Percentiles rank a stretch among this genome's conserved stretches.
phyloP scores from a whole-genome alignment of 2,329 filamentous ascomycete genomes.

The Phaeosphaeria sp. region DNA sequence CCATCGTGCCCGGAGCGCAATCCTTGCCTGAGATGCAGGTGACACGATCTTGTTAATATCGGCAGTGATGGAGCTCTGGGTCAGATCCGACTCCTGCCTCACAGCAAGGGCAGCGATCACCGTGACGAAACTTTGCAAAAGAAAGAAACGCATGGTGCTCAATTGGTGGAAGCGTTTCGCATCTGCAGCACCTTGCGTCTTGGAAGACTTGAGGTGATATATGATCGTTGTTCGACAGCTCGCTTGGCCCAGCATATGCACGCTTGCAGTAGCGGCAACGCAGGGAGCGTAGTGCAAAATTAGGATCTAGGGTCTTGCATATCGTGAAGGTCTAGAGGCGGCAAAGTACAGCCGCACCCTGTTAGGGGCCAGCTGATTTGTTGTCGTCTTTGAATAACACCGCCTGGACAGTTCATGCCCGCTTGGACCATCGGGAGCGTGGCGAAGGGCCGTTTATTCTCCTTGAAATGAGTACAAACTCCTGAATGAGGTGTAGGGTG shows the following conservation, averaged over 20 bases:
- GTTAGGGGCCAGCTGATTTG: not conserved
- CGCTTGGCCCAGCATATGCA: not conserved
- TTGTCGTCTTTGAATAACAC: not conserved
- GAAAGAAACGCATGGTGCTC: constrained; percentile 19
- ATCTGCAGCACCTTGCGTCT: constrained; percentile 7
- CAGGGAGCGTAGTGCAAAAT: not conserved
- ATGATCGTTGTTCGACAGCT: constrained; percentile 8
- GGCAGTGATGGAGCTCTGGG: constrained; percentile 9
- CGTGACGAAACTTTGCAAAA: constrained; percentile 14
- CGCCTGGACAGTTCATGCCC: not conserved
- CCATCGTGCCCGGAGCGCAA: constrained; percentile 28
- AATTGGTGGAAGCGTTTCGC: constrained; percentile 2
- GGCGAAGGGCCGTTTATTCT: not conserved
- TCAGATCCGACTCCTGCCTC: constrained; percentile 4
- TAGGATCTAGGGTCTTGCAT: not conserved
- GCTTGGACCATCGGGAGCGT: not conserved
- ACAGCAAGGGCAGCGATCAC: constrained; percentile 19
- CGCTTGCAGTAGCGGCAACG: not conserved
- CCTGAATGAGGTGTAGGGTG: not conserved
- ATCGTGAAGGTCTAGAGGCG: not conserved
- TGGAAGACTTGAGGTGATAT: constrained; percentile 5
- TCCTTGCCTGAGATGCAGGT: constrained; percentile 16
- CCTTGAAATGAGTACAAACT: not conserved
- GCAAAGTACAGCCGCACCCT: not conserved
- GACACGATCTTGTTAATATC: constrained; percentile 22